Base-by-base conservation (phyloP, 305 asterid species). In the Solanum hybrid region DNA sequence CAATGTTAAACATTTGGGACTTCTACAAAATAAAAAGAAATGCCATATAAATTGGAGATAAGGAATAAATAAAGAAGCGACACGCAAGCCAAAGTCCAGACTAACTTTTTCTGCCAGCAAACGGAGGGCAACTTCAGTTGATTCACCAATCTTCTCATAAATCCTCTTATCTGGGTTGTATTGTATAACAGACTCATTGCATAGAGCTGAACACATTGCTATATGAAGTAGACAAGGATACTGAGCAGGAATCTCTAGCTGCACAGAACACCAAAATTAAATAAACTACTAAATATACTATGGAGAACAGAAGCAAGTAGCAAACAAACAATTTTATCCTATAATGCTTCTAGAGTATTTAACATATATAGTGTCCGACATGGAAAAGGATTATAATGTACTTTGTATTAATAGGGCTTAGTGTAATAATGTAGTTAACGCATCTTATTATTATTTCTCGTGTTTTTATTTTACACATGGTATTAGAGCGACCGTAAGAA, bases 91-190 rank as follows among this genome's bases (percentile, higher is more conserved):
- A 93, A 76, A 90, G 89, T 84, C 57, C 88, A 79, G 90, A 92
- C 93, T 90, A 91, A 97, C 99, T 99, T 98, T 98, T 92, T 98
- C 99, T 12, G 98, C 98, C 92, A 98, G 92, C 87, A 98, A 98
- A 70, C 99, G 97, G 78, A 98, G 99, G 32, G 99, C 99, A 75
- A 98, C 99, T 95, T 98, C 99, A 90, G 99, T 98, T 24, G 99
- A 97, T 94, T 97, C 99, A 83, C 99, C 99, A 92, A 98, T 98
- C 94, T 98, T 98, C 92, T 98, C 99, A 89, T 97, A 98, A 92
- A 88, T 93, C 92, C 93, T 95, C 95, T 97, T 98, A 89, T 97
- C 99, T 33, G 99, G 99, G 91, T 98, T 98, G 94, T 96, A 98
- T 89, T 97, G 99, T 92, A 98, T 91, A 87, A 94, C 91, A 90